phyloP scores from a whole-genome alignment of 768 basidiomycete species.

The Termitomyces sp. region DNA sequence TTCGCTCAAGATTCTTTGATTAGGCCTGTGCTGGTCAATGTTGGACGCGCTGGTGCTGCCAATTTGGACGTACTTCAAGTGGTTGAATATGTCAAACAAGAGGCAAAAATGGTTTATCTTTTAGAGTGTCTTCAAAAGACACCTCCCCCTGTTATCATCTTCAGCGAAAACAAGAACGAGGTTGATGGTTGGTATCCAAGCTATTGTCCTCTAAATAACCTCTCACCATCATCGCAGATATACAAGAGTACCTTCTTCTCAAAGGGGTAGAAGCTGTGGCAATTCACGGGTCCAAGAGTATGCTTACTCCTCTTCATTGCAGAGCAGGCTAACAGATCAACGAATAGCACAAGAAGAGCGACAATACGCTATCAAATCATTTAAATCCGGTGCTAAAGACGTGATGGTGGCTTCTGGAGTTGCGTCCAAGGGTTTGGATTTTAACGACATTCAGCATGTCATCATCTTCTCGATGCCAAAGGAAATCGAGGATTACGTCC shows the following conservation, averaged over 20 bases:
- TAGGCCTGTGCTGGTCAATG: constrained; percentile 91
- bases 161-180: constrained; percentile 99
- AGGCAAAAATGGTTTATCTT: constrained; percentile 99
- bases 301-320: constrained; percentile 19
- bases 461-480: constrained; percentile 99
- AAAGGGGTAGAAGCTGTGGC: constrained; percentile 99
- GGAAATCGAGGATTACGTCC: constrained; percentile 99
- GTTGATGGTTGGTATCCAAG: constrained; percentile 75
- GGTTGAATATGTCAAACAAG: constrained; percentile 98
- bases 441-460: constrained; percentile 98
- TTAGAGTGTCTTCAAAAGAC: constrained; percentile 98
- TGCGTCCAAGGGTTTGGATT: constrained; percentile 97
- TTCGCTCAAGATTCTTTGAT: constrained; percentile 98
- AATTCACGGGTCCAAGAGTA: constrained; percentile 97
- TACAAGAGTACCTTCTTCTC: constrained; percentile 93
- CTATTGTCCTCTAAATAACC: neutral
- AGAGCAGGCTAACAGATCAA: neutral
- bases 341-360: constrained; percentile 91
- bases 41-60: constrained; percentile 96
- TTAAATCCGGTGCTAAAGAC: constrained; percentile 96
- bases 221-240: constrained; percentile 55
- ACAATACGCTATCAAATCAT: constrained; percentile 97
- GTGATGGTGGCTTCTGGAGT: constrained; percentile 99
- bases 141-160: constrained; percentile 95
- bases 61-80: constrained; percentile 95